A percentile compares a stretch with the other conserved stretches of the same genome.
Evolutionary conservation across 345 rosid species (phyloP).

Genomic region (Eucalyptus tenuipes): DNA sequence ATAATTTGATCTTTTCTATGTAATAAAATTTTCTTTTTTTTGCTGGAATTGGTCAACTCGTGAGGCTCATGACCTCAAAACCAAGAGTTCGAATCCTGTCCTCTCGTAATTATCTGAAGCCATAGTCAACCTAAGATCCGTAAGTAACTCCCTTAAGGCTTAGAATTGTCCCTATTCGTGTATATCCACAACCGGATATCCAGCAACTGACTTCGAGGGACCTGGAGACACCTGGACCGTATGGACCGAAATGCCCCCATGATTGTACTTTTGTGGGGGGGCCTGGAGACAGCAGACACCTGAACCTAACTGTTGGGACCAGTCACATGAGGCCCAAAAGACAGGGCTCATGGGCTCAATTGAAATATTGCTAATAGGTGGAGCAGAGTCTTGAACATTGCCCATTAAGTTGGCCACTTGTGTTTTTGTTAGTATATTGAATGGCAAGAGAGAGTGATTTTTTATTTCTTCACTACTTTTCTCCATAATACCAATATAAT

Average conservation of each 20-base stretch:
- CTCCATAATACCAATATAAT: background rate
- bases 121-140: background rate
- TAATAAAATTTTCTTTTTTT: background rate
- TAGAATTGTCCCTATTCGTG: background rate
- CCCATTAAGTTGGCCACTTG: background rate
- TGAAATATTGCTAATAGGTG: background rate
- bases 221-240: background rate
- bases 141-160: background rate
- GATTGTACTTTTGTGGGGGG: background rate
- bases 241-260: background rate
- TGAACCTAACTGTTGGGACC: background rate
- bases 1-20: background rate
- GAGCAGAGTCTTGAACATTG: background rate
- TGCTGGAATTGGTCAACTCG: background rate
- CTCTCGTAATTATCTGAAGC: background rate
- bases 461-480: background rate
- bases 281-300: background rate
- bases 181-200: background rate
- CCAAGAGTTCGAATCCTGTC: background rate
- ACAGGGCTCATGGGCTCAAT: background rate
- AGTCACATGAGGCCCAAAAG: background rate
- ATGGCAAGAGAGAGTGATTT: background rate
- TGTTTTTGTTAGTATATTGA: background rate
- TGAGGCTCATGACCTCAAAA: background rate
- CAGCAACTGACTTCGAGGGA: background rate